Conservation (phyloP, 352 stramenopile species). For the Phytopythium sindhum region DNA sequence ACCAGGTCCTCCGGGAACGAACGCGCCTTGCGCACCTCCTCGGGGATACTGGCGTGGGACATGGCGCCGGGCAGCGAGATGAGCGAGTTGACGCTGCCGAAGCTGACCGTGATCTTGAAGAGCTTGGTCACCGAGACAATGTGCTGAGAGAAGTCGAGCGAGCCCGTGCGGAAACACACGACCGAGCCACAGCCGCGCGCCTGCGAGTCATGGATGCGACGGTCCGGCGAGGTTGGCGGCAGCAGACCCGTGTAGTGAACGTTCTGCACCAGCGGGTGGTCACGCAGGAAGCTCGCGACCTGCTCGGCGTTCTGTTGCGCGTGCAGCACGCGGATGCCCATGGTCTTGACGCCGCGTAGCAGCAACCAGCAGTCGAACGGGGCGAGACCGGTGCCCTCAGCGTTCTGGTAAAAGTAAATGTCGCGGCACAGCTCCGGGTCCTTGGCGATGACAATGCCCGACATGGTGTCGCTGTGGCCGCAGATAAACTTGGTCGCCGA, state of each 20-base stretch:
- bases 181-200: constrained; percentile 84
- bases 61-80: constrained; percentile 92
- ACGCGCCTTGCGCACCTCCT: constrained; percentile 88
- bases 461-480: constrained; percentile 96
- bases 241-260: constrained; percentile 92
- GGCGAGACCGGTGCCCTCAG: constrained; percentile 82
- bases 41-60: constrained; percentile 94
- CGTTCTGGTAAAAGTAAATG: constrained; percentile 91
- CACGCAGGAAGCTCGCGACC: constrained; percentile 87
- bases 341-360: constrained; percentile 89
- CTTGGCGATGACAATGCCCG: constrained; percentile 90
- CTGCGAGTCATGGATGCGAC: constrained; percentile 85
- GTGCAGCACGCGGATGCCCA: constrained; percentile 78
- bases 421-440: constrained; percentile 74
- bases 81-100: constrained; percentile 91
- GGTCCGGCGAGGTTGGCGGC: constrained; percentile 51
- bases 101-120: constrained; percentile 94
- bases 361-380: constrained; percentile 91
- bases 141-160: constrained; percentile 85
- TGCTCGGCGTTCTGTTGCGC: constrained; percentile 88
- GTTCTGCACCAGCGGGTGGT: constrained; percentile 76
- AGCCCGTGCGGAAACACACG: constrained; percentile 88
- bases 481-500: constrained; percentile 98
- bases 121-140: constrained; percentile 91
- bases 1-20: constrained; percentile 94